Evolutionary conservation across 2,329 filamentous ascomycete genomes (phyloP).

Genomic region (Cladophialophora chaetospira): DNA sequence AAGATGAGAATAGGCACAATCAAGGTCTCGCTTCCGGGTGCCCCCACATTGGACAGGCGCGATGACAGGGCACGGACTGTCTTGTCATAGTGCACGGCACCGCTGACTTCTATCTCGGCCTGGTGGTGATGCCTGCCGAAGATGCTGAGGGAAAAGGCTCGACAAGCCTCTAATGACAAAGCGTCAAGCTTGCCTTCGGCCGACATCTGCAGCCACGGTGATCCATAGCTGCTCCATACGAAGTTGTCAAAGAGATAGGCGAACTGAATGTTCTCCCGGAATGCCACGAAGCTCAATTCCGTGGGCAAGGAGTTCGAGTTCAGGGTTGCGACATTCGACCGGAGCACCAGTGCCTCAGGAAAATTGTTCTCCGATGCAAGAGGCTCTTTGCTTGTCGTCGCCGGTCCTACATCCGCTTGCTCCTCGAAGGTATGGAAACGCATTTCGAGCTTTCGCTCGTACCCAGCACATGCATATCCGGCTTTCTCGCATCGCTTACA

Average conservation of each 20-base stretch:
- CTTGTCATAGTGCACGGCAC: constrained; percentile 24
- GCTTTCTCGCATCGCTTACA: constrained; percentile 28
- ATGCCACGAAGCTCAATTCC: constrained; percentile 25
- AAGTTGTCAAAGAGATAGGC: constrained; percentile 28
- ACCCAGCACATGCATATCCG: constrained; percentile 24
- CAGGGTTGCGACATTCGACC: constrained; percentile 6
- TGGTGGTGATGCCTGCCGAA: constrained; percentile 28
- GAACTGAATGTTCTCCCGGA: constrained; percentile 26
- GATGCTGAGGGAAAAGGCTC: constrained; percentile 25
- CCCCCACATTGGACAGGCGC: constrained; percentile 20
- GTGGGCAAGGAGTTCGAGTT: not conserved
- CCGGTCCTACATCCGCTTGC: constrained; percentile 3
- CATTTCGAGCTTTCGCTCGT: constrained; percentile 26
- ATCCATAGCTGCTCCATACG: constrained; percentile 29
- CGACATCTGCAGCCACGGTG: constrained; percentile 26
- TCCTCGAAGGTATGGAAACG: constrained; percentile 26
- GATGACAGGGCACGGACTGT: constrained; percentile 24
- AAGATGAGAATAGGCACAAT: constrained; percentile 27
- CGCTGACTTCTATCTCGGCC: constrained; percentile 24
- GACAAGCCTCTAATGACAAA: constrained; percentile 24
- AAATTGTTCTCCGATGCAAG: not conserved
- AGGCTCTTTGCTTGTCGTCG: constrained; percentile 20
- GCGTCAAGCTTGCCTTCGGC: constrained; percentile 23
- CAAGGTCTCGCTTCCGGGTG: constrained; percentile 23
- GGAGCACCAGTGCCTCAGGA: constrained; percentile 10